Base-by-base conservation (phyloP, 257 asterid species). In the Nicotiana noctiflora region DNA sequence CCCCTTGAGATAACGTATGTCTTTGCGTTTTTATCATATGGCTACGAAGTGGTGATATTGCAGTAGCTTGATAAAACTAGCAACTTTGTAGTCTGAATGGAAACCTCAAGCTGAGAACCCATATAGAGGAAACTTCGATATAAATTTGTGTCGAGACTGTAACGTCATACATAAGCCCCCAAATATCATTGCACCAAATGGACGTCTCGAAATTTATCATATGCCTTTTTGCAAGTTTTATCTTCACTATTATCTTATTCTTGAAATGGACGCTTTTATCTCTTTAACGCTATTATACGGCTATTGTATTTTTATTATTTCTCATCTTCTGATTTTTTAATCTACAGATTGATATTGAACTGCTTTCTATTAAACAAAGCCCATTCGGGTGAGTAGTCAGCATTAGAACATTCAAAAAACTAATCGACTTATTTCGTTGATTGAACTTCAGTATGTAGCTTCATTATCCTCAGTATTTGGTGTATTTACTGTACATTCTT, bases 281-380 rank as follows among this genome's bases (percentile, higher is more conserved):
- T 46, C 14, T 51, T 51, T 72, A 72, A 23, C 23, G 4, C 23
- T 23, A 14, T 49, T 49, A 49, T 49, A 15, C 2, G 14, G 23
- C 51, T 12, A 25, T 18, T 37, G 17, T n/a, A 57, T 23, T 25
- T 62, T 72, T 67, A 34, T 62, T 6, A 51, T 21, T 49, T 49
- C 31, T 49, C 15, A 34, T 23, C 32, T 37, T 53, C 14, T 68
- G 25, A 15, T 8, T 6, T 82, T 56, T 31, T 2, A 55, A 67
- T 84, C 56, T 85, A 85, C 96, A 95, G 99, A 44, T 95, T 83
- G 99, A 95, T 72, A 82, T 95, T 51, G 98, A 95, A 84, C 90
- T 95, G 83, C 83, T 95, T 78, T 81, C 98, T 40, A 95, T 95
- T 90, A 93, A 95, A 86, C 98, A 93, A 84, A 93, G 88, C 57